Conservation (phyloP, 129 eudicot genomes). For the Flaveria ramosissima region DNA sequence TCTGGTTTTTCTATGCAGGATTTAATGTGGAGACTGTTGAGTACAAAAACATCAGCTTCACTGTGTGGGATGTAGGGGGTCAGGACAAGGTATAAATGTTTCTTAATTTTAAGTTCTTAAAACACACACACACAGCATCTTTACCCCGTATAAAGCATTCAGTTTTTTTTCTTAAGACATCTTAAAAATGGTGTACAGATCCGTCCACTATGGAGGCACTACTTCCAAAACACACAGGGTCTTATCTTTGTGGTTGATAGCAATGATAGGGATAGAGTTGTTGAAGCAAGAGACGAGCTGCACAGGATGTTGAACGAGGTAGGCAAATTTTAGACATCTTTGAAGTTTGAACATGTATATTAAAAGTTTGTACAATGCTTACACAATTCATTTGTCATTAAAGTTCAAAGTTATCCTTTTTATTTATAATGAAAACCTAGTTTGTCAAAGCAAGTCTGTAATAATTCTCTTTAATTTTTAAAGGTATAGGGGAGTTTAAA, state of each 20-base stretch:
- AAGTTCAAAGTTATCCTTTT: not conserved
- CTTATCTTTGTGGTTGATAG: conserved; percentile 98
- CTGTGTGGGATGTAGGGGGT: conserved; percentile 99
- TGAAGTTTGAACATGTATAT: not conserved
- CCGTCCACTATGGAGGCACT: conserved; percentile 99
- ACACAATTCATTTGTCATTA: too few relatives aligned
- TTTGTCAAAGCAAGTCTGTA: not conserved
- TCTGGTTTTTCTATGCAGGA: conserved; percentile 47
- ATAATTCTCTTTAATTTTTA: not conserved
- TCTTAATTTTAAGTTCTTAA: not conserved
- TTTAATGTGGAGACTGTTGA: conserved; percentile 98
- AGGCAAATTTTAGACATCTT: not conserved
- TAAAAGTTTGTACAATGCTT: not conserved
- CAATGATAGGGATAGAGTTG: conserved; percentile 98
- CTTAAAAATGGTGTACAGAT: conserved; percentile 46
- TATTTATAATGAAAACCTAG: not conserved
- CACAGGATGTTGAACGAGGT: conserved; percentile 99
- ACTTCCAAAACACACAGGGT: conserved; percentile 99
- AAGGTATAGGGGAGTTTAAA: not conserved
- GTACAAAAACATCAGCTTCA: conserved; percentile 98
- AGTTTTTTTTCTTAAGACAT: not conserved
- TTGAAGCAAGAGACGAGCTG: conserved; percentile 98
- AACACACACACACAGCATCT: not conserved
- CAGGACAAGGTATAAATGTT: conserved; percentile 83
- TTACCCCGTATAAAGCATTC: not conserved